These are phyloP conservation scores for Aspergillus oerlinghausenensis DNA, from an alignment of 2,329 filamentous ascomycete genomes.

Conservation along the genomic window DNA sequence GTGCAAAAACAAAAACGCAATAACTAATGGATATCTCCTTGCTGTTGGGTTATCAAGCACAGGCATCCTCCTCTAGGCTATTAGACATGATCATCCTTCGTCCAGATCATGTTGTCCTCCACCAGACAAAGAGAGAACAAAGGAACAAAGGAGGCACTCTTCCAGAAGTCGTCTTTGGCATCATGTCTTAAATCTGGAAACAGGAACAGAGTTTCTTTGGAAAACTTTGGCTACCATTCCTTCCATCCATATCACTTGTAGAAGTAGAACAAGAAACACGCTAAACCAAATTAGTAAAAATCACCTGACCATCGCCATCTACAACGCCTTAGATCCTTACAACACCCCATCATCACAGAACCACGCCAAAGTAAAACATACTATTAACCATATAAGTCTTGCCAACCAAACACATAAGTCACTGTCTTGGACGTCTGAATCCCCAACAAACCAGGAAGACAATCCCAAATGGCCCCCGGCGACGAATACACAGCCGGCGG, in stretches of 20 bases:
- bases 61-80: not conserved
- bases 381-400: not conserved
- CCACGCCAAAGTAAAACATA: not conserved
- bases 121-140: not conserved
- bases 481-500: conserved; percentile 68
- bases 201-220: not conserved
- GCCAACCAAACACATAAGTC: not conserved
- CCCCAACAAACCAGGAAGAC: not conserved
- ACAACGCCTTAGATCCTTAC: not conserved
- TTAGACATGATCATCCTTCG: not conserved
- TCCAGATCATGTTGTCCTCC: not conserved
- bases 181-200: not conserved
- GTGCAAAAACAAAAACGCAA: not conserved
- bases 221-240: not conserved
- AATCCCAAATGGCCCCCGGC: conserved; percentile 2
- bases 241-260: not conserved
- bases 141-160: not conserved
- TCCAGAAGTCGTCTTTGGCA: not conserved
- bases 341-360: conserved; percentile 4
- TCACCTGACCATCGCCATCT: not conserved
- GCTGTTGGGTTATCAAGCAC: not conserved
- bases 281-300: not conserved
- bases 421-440: not conserved
- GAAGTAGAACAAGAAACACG: not conserved
- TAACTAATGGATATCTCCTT: not conserved